Conservation (phyloP, 305 asterid species). For the Withania somnifera region DNA sequence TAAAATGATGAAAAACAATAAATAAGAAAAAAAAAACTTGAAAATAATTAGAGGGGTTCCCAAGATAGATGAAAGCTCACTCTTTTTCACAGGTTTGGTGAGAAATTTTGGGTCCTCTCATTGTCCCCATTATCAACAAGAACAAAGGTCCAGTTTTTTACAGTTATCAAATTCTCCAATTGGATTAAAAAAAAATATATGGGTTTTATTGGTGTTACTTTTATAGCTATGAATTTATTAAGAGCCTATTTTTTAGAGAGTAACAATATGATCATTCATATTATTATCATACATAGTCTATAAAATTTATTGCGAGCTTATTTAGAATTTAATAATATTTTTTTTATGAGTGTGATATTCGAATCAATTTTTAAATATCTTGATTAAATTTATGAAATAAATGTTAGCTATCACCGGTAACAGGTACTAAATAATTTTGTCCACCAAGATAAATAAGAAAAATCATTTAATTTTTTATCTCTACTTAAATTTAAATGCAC, state of each 20-base stretch:
- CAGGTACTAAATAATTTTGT: no score
- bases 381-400: no score
- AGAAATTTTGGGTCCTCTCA: constrained; percentile 1
- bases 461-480: no score
- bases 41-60: neutral
- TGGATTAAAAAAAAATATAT: neutral
- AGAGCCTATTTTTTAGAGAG: neutral
- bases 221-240: neutral
- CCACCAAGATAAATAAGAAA: no score
- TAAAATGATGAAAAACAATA: neutral
- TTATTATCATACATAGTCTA: no score
- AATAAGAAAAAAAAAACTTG: neutral
- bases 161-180: neutral
- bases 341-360: no score
- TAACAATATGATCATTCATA: no score
- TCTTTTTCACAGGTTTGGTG: constrained; percentile 2
- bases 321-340: neutral
- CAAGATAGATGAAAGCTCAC: neutral
- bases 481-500: no score
- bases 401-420: no score
- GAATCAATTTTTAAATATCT: no score
- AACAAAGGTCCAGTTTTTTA: neutral
- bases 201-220: neutral
- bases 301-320: no score
- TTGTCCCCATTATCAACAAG: constrained; percentile 1